Evolutionary conservation across 2,329 filamentous ascomycete genomes (phyloP), one percentile per base, ranked within the genome.

Genomic region (Ophiostoma piceae): DNA sequence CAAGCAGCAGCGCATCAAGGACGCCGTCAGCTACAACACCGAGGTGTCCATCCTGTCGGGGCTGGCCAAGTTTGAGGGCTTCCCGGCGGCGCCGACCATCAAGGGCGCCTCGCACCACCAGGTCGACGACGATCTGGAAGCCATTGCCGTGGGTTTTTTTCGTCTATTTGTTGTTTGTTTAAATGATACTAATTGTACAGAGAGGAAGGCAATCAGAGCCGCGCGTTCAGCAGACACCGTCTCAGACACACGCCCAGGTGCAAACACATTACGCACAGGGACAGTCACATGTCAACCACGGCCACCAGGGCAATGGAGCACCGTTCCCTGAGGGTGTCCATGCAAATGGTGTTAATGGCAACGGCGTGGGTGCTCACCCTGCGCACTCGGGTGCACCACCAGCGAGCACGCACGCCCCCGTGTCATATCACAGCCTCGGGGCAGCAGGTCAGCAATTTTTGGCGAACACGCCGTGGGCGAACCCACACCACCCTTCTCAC

Each of bases 31-130:
- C 66, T 98, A 98, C 81, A 98, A 97, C 78, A 91, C 90, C 74
- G 95, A 99, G 78, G 94, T 99, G 4, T 96, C 94, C 0, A 88
- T 97, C 37, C 82, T 99, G 70, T 90, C 94, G 6, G 94, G 94
- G 51, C 85, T 98, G 68, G 94, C 94, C 47, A 98, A 97, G 80
- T 94, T 97, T 78, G 89, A 96, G 76, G 95, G 95, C 32, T 99
- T 99, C 80, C 95, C 95, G 47, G 94, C 94, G 41, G 95, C 94
- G n/a, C 95, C 95, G 26, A 85, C 91, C 43, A 90, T 99, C 79
- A 84, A 84, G 71, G 86, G 91, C 60, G 91, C 92, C 35, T 89
- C 90, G 51, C 79, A 85, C 29, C 82, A 85, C 12, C 92, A 97
- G 76, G 80, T 95, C 66, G 92, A 97, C 69, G 90, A 94, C 67